Evolutionary conservation across 2,329 filamentous ascomycete genomes (phyloP).

Genomic region (Ilyonectria robusta): DNA sequence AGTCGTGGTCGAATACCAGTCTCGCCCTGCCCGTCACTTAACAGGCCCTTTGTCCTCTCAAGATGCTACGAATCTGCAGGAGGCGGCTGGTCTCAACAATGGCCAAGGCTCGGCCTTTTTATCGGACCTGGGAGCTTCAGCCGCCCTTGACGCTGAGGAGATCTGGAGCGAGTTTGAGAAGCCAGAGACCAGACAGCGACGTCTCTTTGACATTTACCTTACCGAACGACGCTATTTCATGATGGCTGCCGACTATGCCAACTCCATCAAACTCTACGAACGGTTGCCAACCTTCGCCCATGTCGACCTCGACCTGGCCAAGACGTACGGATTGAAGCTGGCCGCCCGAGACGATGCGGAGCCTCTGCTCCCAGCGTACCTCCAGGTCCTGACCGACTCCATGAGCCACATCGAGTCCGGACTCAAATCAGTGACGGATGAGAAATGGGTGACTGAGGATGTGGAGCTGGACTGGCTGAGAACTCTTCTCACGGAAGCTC

Average conservation of each 20-base stretch:
- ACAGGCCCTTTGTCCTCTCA: slow-evolving; percentile 81
- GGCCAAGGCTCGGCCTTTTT: slow-evolving; percentile 70
- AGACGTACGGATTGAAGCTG: slow-evolving; percentile 50
- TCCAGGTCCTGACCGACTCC: slow-evolving; percentile 62
- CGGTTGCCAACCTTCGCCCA: slow-evolving; percentile 54
- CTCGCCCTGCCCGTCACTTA: slow-evolving; percentile 80
- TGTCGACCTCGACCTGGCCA: slow-evolving; percentile 46
- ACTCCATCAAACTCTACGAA: slow-evolving; percentile 62
- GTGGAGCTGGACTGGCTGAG: slow-evolving; percentile 72
- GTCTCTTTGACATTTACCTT: slow-evolving; percentile 80
- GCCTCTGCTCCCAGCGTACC: slow-evolving; percentile 63
- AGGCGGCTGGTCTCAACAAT: slow-evolving; percentile 77
- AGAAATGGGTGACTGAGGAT: slow-evolving; percentile 66
- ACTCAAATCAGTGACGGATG: slow-evolving; percentile 66
- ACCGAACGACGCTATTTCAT: slow-evolving; percentile 79
- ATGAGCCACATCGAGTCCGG: slow-evolving; percentile 65
- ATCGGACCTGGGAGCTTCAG: slow-evolving; percentile 63
- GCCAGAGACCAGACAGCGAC: slow-evolving; percentile 72
- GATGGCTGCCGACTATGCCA: slow-evolving; percentile 72
- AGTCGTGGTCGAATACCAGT: slow-evolving; percentile 87
- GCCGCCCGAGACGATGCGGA: slow-evolving; percentile 57
- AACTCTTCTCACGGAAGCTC: slow-evolving; percentile 77
- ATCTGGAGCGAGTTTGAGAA: slow-evolving; percentile 74
- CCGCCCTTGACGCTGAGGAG: slow-evolving; percentile 66
- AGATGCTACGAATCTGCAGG: slow-evolving; percentile 82